Base-by-base conservation (phyloP, 345 rosid genomes). In the Citrus inodora region DNA sequence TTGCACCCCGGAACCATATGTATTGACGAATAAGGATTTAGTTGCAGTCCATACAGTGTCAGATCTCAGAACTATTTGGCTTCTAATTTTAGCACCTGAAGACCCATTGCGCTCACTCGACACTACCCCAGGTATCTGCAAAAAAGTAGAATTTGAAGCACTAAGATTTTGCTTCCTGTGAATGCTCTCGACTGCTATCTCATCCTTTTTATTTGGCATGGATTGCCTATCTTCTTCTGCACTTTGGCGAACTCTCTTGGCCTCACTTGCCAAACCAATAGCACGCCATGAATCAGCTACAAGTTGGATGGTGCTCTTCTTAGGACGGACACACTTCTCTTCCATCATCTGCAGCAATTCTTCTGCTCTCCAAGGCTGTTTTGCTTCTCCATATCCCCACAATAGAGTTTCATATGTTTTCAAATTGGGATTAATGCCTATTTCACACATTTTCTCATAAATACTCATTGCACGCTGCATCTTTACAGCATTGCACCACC, bases 331-430 rank as follows among this genome's bases (percentile, higher is more conserved):
- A 7, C 93, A 90, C 56, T 80, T 87, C 74, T 86, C 88, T 83
- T 91, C 87, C 94, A 94, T 94, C 19, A 74, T 64, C 80, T 86
- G 86, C 75, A 94, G 42, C 78, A 94, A 77, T 66, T 92, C 94
- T 85, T 91, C 97, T 7, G 92, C 97, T 86, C 88, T 88, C 94
- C 93, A 81, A 3, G 98, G 98, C 80, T 88, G 97, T 66, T 87
- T 93, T 17, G 91, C 92, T 84, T 95, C 98, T 70, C 94, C 95
- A 58, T 75, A 93, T 53, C 97, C 98, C 98, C 97, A 92, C 75
- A 95, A 90, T 59, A 95, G 81, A 61, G 98, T 95, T 87, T 95
- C 98, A 16, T 86, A 95, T 66, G 98, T 90, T 70, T 92, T 90
- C 87, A 88, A 82, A 82, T 92, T 95, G 9, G 98, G 94, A 48